phyloP scores from a whole-genome alignment of 257 asterid species.

The Echium plantagineum region DNA sequence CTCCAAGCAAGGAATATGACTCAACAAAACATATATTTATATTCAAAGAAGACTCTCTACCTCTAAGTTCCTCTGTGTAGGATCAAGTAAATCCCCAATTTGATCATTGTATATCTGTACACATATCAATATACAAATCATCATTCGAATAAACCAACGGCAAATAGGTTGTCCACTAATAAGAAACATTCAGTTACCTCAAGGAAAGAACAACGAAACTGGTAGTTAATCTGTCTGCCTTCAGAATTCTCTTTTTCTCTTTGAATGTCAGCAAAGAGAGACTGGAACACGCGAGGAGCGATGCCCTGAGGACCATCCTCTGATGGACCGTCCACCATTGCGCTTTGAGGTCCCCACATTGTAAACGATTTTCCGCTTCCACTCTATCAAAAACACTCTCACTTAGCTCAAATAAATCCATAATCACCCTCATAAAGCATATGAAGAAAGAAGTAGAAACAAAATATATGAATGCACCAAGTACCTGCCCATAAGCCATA shows the following conservation, averaged over 20 bases:
- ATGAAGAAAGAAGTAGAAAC: slow-evolving; percentile 4
- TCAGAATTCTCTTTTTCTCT: slow-evolving; percentile 62
- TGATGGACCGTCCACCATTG: slow-evolving; percentile 70
- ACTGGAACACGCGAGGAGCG: slow-evolving; percentile 80
- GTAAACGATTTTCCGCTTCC: slow-evolving; percentile 95
- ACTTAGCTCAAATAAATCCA: not conserved
- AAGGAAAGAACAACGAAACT: slow-evolving; percentile 93
- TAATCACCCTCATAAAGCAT: not conserved
- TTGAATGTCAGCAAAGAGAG: slow-evolving; percentile 65
- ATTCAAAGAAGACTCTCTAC: slow-evolving; percentile 19
- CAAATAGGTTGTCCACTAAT: not conserved
- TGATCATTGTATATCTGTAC: slow-evolving; percentile 75
- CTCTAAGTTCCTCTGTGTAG: slow-evolving; percentile 70
- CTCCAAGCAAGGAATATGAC: not conserved
- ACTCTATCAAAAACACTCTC: slow-evolving; percentile 39
- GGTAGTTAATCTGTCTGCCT: slow-evolving; percentile 64
- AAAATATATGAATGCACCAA: not conserved
- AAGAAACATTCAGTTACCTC: slow-evolving; percentile 43
- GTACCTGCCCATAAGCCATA: slow-evolving; percentile 93
- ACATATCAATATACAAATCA: not conserved
- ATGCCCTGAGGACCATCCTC: slow-evolving; percentile 63
- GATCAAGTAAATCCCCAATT: slow-evolving; percentile 89
- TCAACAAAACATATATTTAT: not conserved
- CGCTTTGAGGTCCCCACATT: slow-evolving; percentile 96
- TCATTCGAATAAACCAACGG: not conserved